Evolutionary conservation across 371 early-diverging fungal genomes (phyloP).

Genomic region (Saksenaea vasiformis): DNA sequence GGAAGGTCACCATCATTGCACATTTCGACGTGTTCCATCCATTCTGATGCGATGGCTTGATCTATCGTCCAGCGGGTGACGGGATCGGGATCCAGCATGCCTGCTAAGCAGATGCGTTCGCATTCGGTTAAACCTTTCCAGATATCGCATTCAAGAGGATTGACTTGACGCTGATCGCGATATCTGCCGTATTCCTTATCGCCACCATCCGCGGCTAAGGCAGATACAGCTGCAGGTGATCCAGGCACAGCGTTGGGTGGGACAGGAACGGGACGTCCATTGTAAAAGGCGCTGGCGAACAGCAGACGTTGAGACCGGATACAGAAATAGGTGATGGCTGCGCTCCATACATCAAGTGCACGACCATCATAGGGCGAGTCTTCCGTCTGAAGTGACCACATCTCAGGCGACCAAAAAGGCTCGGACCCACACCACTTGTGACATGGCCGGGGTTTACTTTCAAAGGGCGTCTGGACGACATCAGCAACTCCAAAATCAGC

Average conservation of each 20-base stretch:
- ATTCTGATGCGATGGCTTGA: slow-evolving; percentile 79
- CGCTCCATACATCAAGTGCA: slow-evolving; percentile 83
- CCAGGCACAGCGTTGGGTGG: slow-evolving; percentile 21
- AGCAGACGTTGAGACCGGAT: slow-evolving; percentile 77
- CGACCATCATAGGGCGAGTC: slow-evolving; percentile 70
- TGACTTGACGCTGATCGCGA: slow-evolving; percentile 25
- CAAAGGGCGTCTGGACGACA: slow-evolving; percentile 81
- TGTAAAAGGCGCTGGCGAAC: slow-evolving; percentile 42
- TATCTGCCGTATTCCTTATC: slow-evolving; percentile 31
- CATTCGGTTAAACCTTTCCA: slow-evolving; percentile 22
- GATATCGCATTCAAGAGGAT: slow-evolving; percentile 28
- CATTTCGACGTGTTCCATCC: slow-evolving; percentile 60
- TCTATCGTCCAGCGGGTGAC: slow-evolving; percentile 73
- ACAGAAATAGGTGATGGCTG: slow-evolving; percentile 80
- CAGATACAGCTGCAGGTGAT: slow-evolving; percentile 39
- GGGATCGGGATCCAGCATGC: slow-evolving; percentile 74
- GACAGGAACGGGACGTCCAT: slow-evolving; percentile 22
- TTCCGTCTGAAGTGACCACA: slow-evolving; percentile 53
- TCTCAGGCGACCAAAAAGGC: slow-evolving; percentile 92
- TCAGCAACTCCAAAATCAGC: slow-evolving; percentile 98
- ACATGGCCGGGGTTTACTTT: slow-evolving; percentile 66
- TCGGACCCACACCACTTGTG: slow-evolving; percentile 84
- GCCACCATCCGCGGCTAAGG: slow-evolving; percentile 31
- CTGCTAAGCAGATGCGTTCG: slow-evolving; percentile 33
- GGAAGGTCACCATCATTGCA: slow-evolving; percentile 34